A percentile compares a stretch with the other conserved stretches of the same genome.
Conservation (phyloP, 495 filamentous ascomycete species). For the Penicillium bovifimosum region DNA sequence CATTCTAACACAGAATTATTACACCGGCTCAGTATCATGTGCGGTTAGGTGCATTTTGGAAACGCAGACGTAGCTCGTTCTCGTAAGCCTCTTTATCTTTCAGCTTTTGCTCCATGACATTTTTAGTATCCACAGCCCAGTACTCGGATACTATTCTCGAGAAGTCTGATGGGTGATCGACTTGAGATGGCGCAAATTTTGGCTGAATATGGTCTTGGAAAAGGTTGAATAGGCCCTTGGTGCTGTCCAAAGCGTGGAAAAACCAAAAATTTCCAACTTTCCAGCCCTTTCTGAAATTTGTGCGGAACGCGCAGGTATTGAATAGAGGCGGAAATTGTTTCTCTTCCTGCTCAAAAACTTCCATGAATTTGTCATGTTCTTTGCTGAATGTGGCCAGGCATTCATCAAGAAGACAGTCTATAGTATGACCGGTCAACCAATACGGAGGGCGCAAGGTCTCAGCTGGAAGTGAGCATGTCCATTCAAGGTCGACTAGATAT, state of each 20-base stretch:
- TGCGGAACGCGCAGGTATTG: neutral
- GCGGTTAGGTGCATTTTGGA: neutral
- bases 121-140: constrained; percentile 4
- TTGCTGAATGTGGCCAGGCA: constrained; percentile 1
- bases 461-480: constrained; percentile 22
- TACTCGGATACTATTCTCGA: neutral
- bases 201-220: constrained; percentile 17
- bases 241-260: constrained; percentile 23
- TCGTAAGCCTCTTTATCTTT: neutral
- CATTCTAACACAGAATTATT: too few relatives aligned
- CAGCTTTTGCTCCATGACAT: neutral
- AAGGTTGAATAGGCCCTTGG: constrained; percentile 16
- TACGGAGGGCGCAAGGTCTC: constrained; percentile 22
- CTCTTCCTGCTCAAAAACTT: constrained; percentile 7
- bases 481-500: constrained; percentile 28
- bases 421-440: constrained; percentile 12
- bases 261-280: constrained; percentile 21
- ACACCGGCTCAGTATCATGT: too few relatives aligned
- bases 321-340: neutral
- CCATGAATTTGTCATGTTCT: neutral
- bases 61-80: neutral
- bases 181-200: neutral
- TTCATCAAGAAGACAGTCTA: constrained; percentile 17
- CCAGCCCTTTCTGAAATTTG: constrained; percentile 15
- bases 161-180: neutral